Evolutionary conservation across 176 grass and related monocot genomes (phyloP), one percentile per base, ranked within the genome.

Genomic region (Phyllostachys edulis): DNA sequence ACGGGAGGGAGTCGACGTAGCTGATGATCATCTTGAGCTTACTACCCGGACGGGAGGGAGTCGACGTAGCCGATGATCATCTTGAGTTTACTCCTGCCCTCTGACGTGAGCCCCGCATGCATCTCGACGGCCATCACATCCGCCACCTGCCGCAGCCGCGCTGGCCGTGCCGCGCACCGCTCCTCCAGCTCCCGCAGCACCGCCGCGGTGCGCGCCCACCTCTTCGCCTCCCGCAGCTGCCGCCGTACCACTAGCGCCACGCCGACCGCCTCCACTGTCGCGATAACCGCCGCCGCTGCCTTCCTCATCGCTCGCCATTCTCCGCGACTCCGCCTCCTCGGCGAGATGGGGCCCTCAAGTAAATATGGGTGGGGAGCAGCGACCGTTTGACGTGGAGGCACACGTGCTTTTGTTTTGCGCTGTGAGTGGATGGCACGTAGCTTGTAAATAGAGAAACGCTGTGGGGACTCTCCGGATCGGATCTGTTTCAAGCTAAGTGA

Each of bases 41-140:
- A 73, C 86, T 87, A n/a, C n/a, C n/a, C n/a, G n/a, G n/a, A n/a
- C n/a, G 94, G 90, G 9, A 92, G 92, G 64, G 89, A 90, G 73
- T 89, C 90, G 23, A 97, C 94, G 69, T 94, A 94, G 92, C 88
- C 94, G 84, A 97, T 75, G 55, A 97, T 83, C 94, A 94, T 94
- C 88, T 97, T 90, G 79, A 94, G 90, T 23, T 87, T 87, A 73
- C 86, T 87, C 46, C 76, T 88, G 21, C 78, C 84, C 63, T 94
- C 92, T 39, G 84, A 82, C 11, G 86, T 86, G 21, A 97, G 86
- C 27, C 92, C 92, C 18, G 91, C 86, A 61, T 88, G 86, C 92
- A 97, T 97, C 84, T 92, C 94, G 66, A 82, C 86, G 6, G 68
- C 90, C 94, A 97, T 94, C 51, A 90, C 94, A 41, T 94, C 90